A percentile compares a stretch with the other conserved stretches of the same genome.
Conservation (phyloP, 345 rosid species). For the Boechera stricta region DNA sequence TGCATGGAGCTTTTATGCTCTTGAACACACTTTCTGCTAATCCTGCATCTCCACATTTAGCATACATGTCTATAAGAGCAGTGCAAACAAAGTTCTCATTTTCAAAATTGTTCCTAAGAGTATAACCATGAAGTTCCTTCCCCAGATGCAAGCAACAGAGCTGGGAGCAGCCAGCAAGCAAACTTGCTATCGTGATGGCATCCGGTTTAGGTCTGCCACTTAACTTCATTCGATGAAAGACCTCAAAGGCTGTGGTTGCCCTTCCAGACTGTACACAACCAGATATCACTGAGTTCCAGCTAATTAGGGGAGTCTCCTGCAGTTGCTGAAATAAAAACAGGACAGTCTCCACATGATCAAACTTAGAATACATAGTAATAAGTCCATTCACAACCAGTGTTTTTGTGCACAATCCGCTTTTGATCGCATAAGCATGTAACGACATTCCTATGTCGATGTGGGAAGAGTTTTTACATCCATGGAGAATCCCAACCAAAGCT, state of each 20-base stretch:
- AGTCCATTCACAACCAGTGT: slow-evolving; percentile 69
- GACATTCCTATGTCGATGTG: slow-evolving; percentile 52
- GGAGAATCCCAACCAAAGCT: slow-evolving; percentile 73
- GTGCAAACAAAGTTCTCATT: slow-evolving; percentile 73
- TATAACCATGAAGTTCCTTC: slow-evolving; percentile 60
- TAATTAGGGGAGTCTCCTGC: slow-evolving; percentile 56
- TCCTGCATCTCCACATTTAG: slow-evolving; percentile 69
- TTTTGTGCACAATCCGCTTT: slow-evolving; percentile 59
- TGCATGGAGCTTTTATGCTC: slow-evolving; percentile 54
- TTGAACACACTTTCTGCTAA: slow-evolving; percentile 66
- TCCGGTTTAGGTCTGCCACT: slow-evolving; percentile 57
- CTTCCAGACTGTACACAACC: slow-evolving; percentile 75
- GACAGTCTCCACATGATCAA: slow-evolving; percentile 56
- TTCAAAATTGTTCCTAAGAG: slow-evolving; percentile 59
- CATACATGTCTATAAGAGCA: slow-evolving; percentile 83
- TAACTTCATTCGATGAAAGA: slow-evolving; percentile 63
- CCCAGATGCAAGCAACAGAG: slow-evolving; percentile 66
- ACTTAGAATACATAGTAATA: slow-evolving; percentile 74
- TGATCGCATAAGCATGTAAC: slow-evolving; percentile 66
- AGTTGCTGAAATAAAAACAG: slow-evolving; percentile 58
- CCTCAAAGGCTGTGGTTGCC: slow-evolving; percentile 57
- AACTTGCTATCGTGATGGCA: slow-evolving; percentile 64
- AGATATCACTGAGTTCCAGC: slow-evolving; percentile 89
- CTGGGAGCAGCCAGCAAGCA: slow-evolving; percentile 78
- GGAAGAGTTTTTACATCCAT: slow-evolving; percentile 55